These are phyloP conservation scores for Alternaria gansuensis DNA, from an alignment of 2,329 filamentous ascomycete genomes.

Conservation along the genomic window DNA sequence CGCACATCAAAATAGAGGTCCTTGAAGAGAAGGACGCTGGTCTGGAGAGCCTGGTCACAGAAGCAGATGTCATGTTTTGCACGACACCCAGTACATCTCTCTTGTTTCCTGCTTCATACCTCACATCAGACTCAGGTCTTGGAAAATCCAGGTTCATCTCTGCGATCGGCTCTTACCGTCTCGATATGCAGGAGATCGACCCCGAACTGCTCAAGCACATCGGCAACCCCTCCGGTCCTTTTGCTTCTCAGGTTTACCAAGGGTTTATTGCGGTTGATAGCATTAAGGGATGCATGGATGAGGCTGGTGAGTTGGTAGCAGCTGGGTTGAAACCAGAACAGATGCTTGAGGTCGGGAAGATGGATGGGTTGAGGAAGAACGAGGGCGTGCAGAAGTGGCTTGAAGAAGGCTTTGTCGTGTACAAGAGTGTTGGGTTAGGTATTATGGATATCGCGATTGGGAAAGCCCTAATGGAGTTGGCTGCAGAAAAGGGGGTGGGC, in stretches of 20 bases:
- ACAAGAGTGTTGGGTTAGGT: slow-evolving; percentile 62
- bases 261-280: slow-evolving; percentile 38
- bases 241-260: slow-evolving; percentile 9
- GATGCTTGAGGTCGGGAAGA: slow-evolving; percentile 25
- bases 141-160: slow-evolving; percentile 34
- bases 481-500: slow-evolving; percentile 24
- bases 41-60: slow-evolving; percentile 3
- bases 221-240: slow-evolving; percentile 7
- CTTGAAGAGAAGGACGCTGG: background rate
- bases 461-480: slow-evolving; percentile 28
- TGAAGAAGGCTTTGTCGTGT: slow-evolving; percentile 55
- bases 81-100: slow-evolving; percentile 59
- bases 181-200: slow-evolving; percentile 61
- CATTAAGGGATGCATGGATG: slow-evolving; percentile 55
- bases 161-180: slow-evolving; percentile 42
- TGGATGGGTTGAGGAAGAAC: slow-evolving; percentile 8
- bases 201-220: slow-evolving; percentile 51
- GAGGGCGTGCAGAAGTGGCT: slow-evolving; percentile 24
- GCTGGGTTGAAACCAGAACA: slow-evolving; percentile 44
- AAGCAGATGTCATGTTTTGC: slow-evolving; percentile 59
- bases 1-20: slow-evolving; percentile 3
- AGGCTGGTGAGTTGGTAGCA: slow-evolving; percentile 59
- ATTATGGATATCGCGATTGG: slow-evolving; percentile 61
- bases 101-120: slow-evolving; percentile 54
- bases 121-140: slow-evolving; percentile 30